Evolutionary conservation across 495 filamentous ascomycete genomes (phyloP).

Genomic region (Penicillium steckii): DNA sequence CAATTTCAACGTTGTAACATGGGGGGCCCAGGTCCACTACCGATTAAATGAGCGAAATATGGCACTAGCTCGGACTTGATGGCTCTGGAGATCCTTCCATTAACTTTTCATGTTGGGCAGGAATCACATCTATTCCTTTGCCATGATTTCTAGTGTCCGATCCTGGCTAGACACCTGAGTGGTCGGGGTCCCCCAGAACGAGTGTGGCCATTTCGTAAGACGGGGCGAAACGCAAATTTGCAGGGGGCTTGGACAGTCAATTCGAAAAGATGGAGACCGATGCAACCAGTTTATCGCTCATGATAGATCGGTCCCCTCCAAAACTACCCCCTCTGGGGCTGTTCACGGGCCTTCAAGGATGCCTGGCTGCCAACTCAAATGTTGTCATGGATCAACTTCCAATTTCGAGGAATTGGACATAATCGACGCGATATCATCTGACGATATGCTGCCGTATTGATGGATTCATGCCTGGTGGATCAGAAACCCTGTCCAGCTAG

Average conservation of each 20-base stretch:
- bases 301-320: conserved; percentile 23
- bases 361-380: conserved; percentile 40
- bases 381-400: conserved; percentile 30
- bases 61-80: conserved; percentile 1
- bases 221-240: conserved; percentile 24
- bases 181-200: conserved; percentile 27
- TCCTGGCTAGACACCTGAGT: conserved; percentile 31
- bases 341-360: conserved; percentile 25
- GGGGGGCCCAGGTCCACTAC: conserved; percentile 6
- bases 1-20: conserved; percentile 45
- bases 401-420: conserved; percentile 14
- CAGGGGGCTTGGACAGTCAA: conserved; percentile 32
- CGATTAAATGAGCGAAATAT: conserved; percentile 8
- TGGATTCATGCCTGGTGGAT: conserved; percentile 6
- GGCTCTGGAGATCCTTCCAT: conserved; percentile 5
- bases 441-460: conserved; percentile 26
- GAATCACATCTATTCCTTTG: conserved; percentile 16
- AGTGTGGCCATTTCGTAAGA: conserved; percentile 27
- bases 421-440: conserved; percentile 23
- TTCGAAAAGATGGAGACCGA: conserved; percentile 21
- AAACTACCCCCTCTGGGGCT: conserved; percentile 24
- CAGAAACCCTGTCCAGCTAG: conserved; percentile 3
- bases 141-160: conserved; percentile 18
- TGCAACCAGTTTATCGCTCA: conserved; percentile 19
- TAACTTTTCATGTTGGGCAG: conserved; percentile 31